phyloP scores from a whole-genome alignment of 805 yeast species.

The Zygotorulaspora florentina region DNA sequence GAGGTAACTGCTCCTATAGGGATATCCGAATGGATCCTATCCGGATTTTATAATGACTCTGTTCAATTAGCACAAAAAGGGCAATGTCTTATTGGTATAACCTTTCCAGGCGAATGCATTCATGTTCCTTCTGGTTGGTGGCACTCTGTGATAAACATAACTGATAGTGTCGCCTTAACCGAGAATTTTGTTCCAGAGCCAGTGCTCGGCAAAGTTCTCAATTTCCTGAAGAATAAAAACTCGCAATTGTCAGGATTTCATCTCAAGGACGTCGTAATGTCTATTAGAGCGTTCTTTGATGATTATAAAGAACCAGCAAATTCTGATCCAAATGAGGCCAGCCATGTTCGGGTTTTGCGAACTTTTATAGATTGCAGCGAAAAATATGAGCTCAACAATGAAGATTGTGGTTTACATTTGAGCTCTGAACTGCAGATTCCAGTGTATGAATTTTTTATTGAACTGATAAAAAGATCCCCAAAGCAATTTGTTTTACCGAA shows the following conservation, averaged over 20 bases:
- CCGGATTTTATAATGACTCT: slow-evolving; percentile 75
- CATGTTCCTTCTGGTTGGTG: slow-evolving; percentile 97
- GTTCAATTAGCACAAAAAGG: slow-evolving; percentile 45
- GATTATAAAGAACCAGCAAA: slow-evolving; percentile 5
- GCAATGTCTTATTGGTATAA: slow-evolving; percentile 62
- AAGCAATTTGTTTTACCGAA: slow-evolving; percentile 34
- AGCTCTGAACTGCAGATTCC: slow-evolving; percentile 42
- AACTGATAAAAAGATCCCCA: slow-evolving; percentile 42
- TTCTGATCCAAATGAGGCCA: slow-evolving; percentile 5
- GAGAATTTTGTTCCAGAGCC: slow-evolving; percentile 79
- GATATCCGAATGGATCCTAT: slow-evolving; percentile 83
- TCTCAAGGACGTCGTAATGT: slow-evolving; percentile 45
- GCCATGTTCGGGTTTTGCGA: slow-evolving; percentile 20
- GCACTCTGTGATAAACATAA: slow-evolving; percentile 87
- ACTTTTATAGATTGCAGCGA: slow-evolving; percentile 32
- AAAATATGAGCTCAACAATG: slow-evolving; percentile 37
- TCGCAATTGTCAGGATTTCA: slow-evolving; percentile 80
- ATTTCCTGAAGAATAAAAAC: slow-evolving; percentile 61
- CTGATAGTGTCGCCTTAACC: slow-evolving; percentile 80
- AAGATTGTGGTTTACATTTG: slow-evolving; percentile 60
- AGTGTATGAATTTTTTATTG: slow-evolving; percentile 56
- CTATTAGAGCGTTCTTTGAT: slow-evolving; percentile 26
- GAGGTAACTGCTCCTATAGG: slow-evolving; percentile 93
- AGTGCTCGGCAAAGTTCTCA: slow-evolving; percentile 55
- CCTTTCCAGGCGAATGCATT: slow-evolving; percentile 78